Conservation (phyloP, 805 yeast species). For the Wickerhamiella hasegawae region DNA sequence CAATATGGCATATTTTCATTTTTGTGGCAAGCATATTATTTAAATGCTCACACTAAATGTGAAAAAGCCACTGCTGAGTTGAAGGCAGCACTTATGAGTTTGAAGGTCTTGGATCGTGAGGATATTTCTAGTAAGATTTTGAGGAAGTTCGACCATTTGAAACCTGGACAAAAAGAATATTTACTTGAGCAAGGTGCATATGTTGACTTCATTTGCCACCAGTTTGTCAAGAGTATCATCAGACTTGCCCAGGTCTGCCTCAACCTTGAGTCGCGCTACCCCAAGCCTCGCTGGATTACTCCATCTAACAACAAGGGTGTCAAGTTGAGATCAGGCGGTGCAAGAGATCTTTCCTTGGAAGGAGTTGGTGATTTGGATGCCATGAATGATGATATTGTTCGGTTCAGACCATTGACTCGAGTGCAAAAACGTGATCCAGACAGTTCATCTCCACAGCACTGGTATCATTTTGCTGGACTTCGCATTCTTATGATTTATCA, state of each 20-base stretch:
- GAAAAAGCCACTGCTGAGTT: background rate
- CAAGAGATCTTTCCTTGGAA: background rate
- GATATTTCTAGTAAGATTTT: background rate
- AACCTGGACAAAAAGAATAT: background rate
- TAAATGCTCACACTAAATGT: background rate
- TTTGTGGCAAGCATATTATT: background rate
- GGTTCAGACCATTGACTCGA: too few species aligned
- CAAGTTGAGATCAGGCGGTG: background rate
- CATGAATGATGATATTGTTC: background rate
- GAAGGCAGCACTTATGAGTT: background rate
- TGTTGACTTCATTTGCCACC: background rate
- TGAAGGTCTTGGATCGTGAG: background rate
- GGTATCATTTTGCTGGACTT: constrained; percentile 15
- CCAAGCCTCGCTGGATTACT: background rate
- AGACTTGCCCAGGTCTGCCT: background rate
- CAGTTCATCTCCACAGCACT: constrained; percentile 18
- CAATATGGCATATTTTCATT: too few species aligned
- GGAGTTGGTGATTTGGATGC: background rate
- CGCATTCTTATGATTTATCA: background rate
- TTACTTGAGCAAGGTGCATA: background rate
- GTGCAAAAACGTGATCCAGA: constrained; percentile 14
- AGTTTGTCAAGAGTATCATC: background rate
- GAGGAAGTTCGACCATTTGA: background rate
- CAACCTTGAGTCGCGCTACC: background rate
- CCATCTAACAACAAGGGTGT: background rate